Evolutionary conservation across 1,139 yeast species (phyloP).

Genomic region (Hemisphaericaspora lyxosophila): DNA sequence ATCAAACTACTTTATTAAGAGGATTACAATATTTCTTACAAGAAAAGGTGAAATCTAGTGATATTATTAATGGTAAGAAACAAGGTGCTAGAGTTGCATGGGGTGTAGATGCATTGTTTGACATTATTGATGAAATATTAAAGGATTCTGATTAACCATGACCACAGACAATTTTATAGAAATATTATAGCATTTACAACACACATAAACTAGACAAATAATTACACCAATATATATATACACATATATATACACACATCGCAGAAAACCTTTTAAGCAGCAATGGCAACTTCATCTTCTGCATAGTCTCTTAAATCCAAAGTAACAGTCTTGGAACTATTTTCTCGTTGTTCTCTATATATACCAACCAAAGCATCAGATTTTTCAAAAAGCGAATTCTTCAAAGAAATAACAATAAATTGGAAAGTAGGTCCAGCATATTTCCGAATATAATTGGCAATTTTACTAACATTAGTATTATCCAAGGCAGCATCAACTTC

Average conservation of each 20-base stretch:
- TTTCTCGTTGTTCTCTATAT: slow-evolving; percentile 77
- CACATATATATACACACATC: background rate
- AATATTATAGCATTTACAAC: too few species aligned
- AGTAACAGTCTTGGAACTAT: slow-evolving; percentile 75
- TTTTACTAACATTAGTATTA: slow-evolving; percentile 78
- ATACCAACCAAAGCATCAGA: slow-evolving; percentile 94
- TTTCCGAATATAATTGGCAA: slow-evolving; percentile 78
- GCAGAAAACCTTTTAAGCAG: too few species aligned
- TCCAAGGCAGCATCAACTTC: slow-evolving; percentile 98
- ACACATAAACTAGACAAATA: too few species aligned
- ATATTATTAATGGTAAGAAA: slow-evolving; percentile 55
- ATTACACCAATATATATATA: background rate
- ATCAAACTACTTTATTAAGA: slow-evolving; percentile 59
- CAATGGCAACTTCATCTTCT: slow-evolving; percentile 30
- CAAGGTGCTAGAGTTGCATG: slow-evolving; percentile 66
- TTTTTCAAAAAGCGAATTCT: slow-evolving; percentile 81
- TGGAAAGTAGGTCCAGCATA: slow-evolving; percentile 82
- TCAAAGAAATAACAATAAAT: slow-evolving; percentile 90
- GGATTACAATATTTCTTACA: slow-evolving; percentile 73
- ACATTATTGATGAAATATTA: slow-evolving; percentile 51
- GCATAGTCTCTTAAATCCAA: slow-evolving; percentile 69
- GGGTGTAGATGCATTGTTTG: slow-evolving; percentile 62
- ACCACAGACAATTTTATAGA: background rate
- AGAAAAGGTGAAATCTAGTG: slow-evolving; percentile 51
- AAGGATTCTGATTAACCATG: slow-evolving; percentile 17